Base-by-base conservation (phyloP, 2,329 filamentous ascomycete species). In the Phaeosphaeriaceae sp. region DNA sequence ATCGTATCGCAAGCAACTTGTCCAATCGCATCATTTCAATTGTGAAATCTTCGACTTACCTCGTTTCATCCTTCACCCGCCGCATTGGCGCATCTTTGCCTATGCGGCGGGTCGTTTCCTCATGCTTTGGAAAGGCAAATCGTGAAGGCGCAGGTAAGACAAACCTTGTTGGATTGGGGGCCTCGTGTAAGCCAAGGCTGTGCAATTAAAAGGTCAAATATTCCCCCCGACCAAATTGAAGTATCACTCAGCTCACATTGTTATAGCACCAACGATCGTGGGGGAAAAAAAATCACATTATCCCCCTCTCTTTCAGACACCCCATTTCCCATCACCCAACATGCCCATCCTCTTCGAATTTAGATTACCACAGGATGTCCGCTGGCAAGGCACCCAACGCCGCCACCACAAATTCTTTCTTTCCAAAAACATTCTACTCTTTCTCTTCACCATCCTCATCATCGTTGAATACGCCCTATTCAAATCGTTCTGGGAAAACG, bases 361-460 rank as follows among this genome's bases (percentile, higher is more conserved):
- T 13, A 47, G 29, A 16, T 29, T n/a, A 3, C 44, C 53, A 8
- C 15, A 17, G 32, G 50, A 55, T 30, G 18, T 41, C 9, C 46
- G 33, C 43, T 60, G 54, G 56, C 48, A 52, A 38, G 52, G 52
- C 30, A 3, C 30, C 15, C 54, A 43, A 21, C 48, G 32, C 41
- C 44, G 45, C 26, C 56, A 58, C 38, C 50, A 51, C 44, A 41
- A 21, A 15, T 8, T 50, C 20, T 60, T 56, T 29, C 33, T 46
- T 28, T 6, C 50, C 9, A 58, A 50, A 41, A 50, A 42, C 17
- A 7, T 52, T 3, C 12, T 56, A 21, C 33, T 61, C 8, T 13
- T 53, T 32, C 30, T 46, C 20, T 56, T 54, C 21, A 48, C 49
- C 5, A 38, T 58, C 13, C 35, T 61, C 39, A 37, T 61, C 46